Evolutionary conservation across 164 flowering plant genomes (phyloP).

Genomic region (Kalanchoe fedtschenkoi): DNA sequence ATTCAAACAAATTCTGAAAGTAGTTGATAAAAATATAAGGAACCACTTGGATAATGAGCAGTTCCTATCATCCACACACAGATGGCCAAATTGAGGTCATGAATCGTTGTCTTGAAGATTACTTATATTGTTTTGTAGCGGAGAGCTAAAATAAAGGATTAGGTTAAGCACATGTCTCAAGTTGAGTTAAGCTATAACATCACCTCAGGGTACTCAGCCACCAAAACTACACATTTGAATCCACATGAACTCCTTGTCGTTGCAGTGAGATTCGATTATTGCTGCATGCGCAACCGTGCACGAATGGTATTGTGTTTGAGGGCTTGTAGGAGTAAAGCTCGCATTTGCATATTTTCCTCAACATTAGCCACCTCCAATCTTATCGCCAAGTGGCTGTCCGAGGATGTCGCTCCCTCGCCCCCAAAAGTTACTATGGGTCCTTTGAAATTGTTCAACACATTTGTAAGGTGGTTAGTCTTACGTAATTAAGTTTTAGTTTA

Average conservation of each 20-base stretch:
- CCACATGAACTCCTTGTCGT: too few species aligned
- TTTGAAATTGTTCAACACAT: neutral
- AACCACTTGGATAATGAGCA: neutral
- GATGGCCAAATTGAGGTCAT: constrained; percentile 9
- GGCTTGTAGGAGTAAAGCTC: too few species aligned
- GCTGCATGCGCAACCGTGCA: too few species aligned
- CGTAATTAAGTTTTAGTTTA: too few species aligned
- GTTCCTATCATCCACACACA: constrained; percentile 11
- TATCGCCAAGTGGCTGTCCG: constrained; percentile 6
- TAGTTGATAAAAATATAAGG: neutral
- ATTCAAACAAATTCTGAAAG: neutral
- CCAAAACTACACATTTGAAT: constrained; percentile 6
- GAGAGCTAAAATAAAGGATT: neutral
- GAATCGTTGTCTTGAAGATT: constrained; percentile 6
- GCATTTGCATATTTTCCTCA: too few species aligned
- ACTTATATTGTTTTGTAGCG: neutral
- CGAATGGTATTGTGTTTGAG: too few species aligned
- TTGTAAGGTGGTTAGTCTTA: constrained; percentile 10
- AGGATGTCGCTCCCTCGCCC: neutral
- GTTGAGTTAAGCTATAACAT: constrained; percentile 7
- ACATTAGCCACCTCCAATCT: neutral
- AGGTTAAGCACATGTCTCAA: constrained; percentile 1
- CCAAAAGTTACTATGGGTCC: constrained; percentile 9
- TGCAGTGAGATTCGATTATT: too few species aligned
- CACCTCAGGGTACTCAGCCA: constrained; percentile 4